These are phyloP conservation scores for Agrocybe pediades DNA, from an alignment of 768 basidiomycete species.

Conservation along the genomic window DNA sequence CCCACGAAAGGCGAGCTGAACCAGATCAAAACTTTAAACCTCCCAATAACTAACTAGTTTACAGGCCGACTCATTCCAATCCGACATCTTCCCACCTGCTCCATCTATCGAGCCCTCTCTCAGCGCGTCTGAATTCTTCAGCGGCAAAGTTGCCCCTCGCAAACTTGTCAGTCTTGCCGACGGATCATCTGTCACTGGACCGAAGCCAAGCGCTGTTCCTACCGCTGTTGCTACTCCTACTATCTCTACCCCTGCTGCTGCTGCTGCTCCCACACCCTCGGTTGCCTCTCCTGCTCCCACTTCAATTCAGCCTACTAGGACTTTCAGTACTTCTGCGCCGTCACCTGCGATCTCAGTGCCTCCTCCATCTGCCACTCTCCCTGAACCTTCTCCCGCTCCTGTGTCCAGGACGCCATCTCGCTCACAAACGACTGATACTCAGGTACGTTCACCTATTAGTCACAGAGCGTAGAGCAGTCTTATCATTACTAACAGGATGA, in stretches of 20 bases:
- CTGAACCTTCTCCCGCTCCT: constrained; percentile 16
- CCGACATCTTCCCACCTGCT: constrained; percentile 95
- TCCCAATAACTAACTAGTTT: not conserved
- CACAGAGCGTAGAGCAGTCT: not conserved
- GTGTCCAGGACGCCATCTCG: constrained; percentile 20
- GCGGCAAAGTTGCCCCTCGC: constrained; percentile 75
- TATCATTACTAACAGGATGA: constrained; percentile 12
- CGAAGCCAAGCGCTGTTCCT: constrained; percentile 25
- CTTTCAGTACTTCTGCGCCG: constrained; percentile 30
- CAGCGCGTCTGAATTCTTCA: constrained; percentile 83
- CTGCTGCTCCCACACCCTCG: not conserved
- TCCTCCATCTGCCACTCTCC: constrained; percentile 11
- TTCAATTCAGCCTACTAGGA: constrained; percentile 33
- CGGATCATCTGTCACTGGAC: constrained; percentile 44
- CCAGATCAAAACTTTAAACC: constrained; percentile 4
- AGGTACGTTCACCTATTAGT: constrained; percentile 10
- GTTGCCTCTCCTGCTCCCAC: constrained; percentile 32
- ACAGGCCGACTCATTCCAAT: constrained; percentile 93
- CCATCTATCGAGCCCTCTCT: constrained; percentile 80
- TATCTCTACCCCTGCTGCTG: too few species aligned
- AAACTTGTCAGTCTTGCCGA: constrained; percentile 83
- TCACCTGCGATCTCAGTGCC: constrained; percentile 21
- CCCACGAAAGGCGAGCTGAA: constrained; percentile 75
- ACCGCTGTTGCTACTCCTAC: constrained; percentile 21
- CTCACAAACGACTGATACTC: constrained; percentile 20